A percentile compares a stretch with the other conserved stretches of the same genome.
Conservation (phyloP, 192 early-diverging fungal species). For the Backusella australiensis region DNA sequence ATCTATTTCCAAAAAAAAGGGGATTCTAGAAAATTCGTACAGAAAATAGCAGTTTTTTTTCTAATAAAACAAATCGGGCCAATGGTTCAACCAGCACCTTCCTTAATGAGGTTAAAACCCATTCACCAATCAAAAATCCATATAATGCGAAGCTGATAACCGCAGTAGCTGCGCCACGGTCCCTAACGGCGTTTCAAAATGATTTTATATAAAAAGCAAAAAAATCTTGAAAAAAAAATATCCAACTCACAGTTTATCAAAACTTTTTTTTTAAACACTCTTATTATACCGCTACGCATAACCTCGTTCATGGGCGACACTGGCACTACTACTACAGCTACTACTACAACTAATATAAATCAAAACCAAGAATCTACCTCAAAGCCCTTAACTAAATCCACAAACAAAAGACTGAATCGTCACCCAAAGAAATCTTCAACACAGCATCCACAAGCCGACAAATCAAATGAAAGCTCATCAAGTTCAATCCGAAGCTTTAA, state of each 20-base stretch:
- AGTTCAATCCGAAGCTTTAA: slow-evolving; percentile 1
- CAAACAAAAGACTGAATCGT: background rate
- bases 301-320: slow-evolving; percentile 4
- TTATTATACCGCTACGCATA: background rate
- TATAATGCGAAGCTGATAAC: background rate
- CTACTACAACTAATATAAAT: background rate
- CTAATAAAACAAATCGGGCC: no score
- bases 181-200: background rate
- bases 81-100: no score
- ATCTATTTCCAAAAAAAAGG: no score
- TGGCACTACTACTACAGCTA: background rate
- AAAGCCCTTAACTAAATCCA: background rate
- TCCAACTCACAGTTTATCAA: background rate
- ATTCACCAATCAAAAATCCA: background rate
- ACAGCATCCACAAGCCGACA: background rate
- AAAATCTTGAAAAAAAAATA: background rate
- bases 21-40: no score
- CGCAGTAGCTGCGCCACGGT: background rate
- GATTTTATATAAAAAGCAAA: background rate
- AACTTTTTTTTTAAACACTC: background rate
- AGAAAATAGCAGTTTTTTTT: no score
- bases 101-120: no score
- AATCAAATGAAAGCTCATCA: background rate
- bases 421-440: background rate
- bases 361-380: background rate